Base-by-base conservation (phyloP, 495 filamentous ascomycete genomes). In the Penicillium parvum region DNA sequence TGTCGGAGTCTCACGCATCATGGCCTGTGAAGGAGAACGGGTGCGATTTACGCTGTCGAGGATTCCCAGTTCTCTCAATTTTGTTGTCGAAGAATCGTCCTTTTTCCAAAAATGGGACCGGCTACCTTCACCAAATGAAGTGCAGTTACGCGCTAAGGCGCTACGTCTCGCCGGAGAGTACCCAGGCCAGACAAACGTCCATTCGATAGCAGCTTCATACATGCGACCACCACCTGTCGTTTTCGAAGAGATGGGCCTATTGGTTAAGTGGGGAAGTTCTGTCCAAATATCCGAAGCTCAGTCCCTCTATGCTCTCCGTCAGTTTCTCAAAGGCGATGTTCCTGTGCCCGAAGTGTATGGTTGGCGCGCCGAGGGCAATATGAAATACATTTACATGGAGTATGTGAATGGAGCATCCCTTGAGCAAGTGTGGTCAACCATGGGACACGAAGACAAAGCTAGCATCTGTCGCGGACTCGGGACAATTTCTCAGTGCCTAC, bases 261-360 rank as follows among this genome's bases (percentile, higher is more conserved):
- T 73, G 45, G 66, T 73, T 33, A 73, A 73, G 45, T 72, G 57
- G 49, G 66, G 66, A 45, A 57, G 54, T 25, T 26, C 45, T 36
- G 51, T 69, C n/a, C 58, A 47, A 25, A 52, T 68, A 41, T 51
- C 47, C 18, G 48, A 61, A 28, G 57, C 43, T 27, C 53, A 52
- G 45, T 47, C 19, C 20, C 55, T 58, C 15, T 57, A 56, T 52
- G 54, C 54, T 32, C 29, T 60, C 30, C 36, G 45, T 18, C 49
- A 37, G 7, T 19, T 41, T 29, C 51, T 64, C 15, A 45, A 56
- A 29, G 51, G 37, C 20, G 11, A 37, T 32, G 42, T 64, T 15
- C 57, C 54, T 0, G 54, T 64, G 15, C 57, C 57, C 26, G 57
- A 64, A 30, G 37, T 60, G 16, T 64, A 54, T 21, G 60, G 14